Evolutionary conservation across 495 filamentous ascomycete species (phyloP).

Genomic region (Pyronema domesticum): DNA sequence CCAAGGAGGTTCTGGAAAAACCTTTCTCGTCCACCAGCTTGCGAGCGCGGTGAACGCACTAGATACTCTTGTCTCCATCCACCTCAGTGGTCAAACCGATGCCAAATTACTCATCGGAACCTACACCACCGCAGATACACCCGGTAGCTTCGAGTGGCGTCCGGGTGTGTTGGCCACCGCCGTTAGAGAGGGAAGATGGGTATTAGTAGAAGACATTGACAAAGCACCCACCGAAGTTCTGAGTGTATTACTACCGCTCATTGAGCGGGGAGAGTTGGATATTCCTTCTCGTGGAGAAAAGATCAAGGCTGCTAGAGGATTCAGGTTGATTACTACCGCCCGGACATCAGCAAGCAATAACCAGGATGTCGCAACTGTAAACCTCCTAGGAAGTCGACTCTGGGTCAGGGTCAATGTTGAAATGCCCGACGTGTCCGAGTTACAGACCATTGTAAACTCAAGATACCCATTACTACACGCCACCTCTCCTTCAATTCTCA

Average conservation of each 20-base stretch:
- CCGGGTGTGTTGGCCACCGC: conserved; percentile 90
- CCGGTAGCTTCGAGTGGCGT: conserved; percentile 79
- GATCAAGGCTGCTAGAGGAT: conserved; percentile 63
- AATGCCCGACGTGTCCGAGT: conserved; percentile 49
- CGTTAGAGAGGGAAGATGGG: conserved; percentile 83
- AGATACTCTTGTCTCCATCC: conserved; percentile 66
- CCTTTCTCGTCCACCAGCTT: conserved; percentile 63
- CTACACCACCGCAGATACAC: conserved; percentile 64
- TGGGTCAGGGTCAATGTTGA: conserved; percentile 60
- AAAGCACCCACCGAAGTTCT: conserved; percentile 91
- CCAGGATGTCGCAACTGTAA: conserved; percentile 29
- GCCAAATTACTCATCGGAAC: conserved; percentile 86
- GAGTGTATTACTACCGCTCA: conserved; percentile 72
- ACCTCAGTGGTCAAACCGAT: conserved; percentile 94
- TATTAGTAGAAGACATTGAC: conserved; percentile 90
- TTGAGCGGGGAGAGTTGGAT: conserved; percentile 70
- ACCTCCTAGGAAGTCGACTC: conserved; percentile 59
- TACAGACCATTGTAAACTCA: conserved; percentile 50
- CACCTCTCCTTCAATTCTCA: conserved; percentile 52
- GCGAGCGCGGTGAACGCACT: conserved; percentile 57
- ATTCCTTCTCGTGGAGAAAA: conserved; percentile 74
- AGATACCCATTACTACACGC: conserved; percentile 51
- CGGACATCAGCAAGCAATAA: conserved; percentile 37
- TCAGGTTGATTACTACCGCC: conserved; percentile 79
- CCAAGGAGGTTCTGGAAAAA: conserved; percentile 77